Evolutionary conservation across 1,139 yeast genomes (phyloP), one percentile per base, ranked within the genome.

Genomic region (Nematodospora anomalae): DNA sequence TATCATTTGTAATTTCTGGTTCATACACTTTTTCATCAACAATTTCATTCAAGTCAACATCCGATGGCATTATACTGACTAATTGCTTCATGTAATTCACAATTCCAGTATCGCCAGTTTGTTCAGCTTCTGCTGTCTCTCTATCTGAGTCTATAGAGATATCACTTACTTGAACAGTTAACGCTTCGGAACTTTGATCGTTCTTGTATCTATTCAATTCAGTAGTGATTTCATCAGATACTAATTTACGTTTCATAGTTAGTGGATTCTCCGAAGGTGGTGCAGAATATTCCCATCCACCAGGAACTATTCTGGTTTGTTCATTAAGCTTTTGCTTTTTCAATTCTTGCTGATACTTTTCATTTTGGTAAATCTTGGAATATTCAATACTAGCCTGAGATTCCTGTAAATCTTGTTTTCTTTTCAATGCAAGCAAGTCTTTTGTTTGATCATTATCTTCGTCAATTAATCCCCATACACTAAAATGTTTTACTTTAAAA

Each of bases 391-490:
- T 38, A 5, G 60, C 57, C 10, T 56, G 53, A 8, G 46, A 47
- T 37, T 60, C 64, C 25, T 52, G 47, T 7, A 43, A 53, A 26
- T 64, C 65, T 22, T 60, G 72, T 35, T 53, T 52, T 28, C 64
- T 52, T 34, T 65, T 63, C 46, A 61, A 41, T 10, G 49, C 56
- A 11, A 50, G 37, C 26, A 53, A 41, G 41, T 60, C 59, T 37
- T 50, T 35, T 40, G 78, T 82, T 28, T 76, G 79, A n/a, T 80
- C 72, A 40, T 79, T 83, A 29, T 76, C 80, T 18, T 80, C 85
- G 41, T 83, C 89, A 14, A 83, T 73, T 32, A 92, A 63, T 3
- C 97, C 97, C 96, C 97, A 92, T 5, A 84, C 76, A 63, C 96
- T 88, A 53, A 92, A 92, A 64, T 92, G 98, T 46, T 84, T 80